Percentiles rank a stretch among this genome's conserved stretches.
phyloP scores from a whole-genome alignment of 2,329 filamentous ascomycete genomes.

The Apiospora pterosperma region DNA sequence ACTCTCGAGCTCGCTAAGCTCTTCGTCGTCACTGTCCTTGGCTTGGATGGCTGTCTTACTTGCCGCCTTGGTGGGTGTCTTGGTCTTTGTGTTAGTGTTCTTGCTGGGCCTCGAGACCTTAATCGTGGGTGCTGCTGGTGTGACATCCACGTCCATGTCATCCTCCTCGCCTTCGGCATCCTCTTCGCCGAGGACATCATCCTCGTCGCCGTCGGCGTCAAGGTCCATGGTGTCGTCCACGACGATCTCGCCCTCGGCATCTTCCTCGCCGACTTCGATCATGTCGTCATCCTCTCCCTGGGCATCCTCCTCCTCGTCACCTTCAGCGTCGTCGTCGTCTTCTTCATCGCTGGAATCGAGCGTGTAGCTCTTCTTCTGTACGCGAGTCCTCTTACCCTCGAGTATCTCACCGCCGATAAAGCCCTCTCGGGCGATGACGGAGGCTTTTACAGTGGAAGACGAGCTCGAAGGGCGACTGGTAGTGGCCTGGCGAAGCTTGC shows the following conservation, averaged over 20 bases:
- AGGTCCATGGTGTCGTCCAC: conserved; percentile 35
- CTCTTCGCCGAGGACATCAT: conserved; percentile 27
- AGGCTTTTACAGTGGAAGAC: conserved; percentile 22
- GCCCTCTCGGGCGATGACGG: conserved; percentile 28
- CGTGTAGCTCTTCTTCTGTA: conserved; percentile 57
- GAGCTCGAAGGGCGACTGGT: conserved; percentile 31
- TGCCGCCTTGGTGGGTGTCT: conserved; percentile 17
- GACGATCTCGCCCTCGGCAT: conserved; percentile 29
- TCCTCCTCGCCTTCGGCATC: conserved; percentile 50
- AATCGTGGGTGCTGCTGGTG: conserved; percentile 39
- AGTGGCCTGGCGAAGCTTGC: conserved; percentile 49
- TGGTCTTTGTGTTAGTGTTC: conserved; percentile 22
- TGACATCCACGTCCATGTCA: conserved; percentile 40
- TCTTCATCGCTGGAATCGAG: conserved; percentile 49
- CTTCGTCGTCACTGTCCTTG: conserved; percentile 49
- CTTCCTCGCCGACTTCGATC: conserved; percentile 24
- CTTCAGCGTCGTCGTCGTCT: conserved; percentile 39
- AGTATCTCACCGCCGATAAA: conserved; percentile 46
- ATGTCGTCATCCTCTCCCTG: conserved; percentile 35
- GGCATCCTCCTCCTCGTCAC: conserved; percentile 32
- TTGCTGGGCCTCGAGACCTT: conserved; percentile 45
- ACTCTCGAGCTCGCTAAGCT: conserved; percentile 54
- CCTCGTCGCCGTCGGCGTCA: conserved; percentile 41
- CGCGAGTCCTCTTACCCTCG: conserved; percentile 49
- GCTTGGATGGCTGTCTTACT: conserved; percentile 28